These are phyloP conservation scores for Fraxinus velutina DNA, from an alignment of 305 asterid species.

Conservation along the genomic window DNA sequence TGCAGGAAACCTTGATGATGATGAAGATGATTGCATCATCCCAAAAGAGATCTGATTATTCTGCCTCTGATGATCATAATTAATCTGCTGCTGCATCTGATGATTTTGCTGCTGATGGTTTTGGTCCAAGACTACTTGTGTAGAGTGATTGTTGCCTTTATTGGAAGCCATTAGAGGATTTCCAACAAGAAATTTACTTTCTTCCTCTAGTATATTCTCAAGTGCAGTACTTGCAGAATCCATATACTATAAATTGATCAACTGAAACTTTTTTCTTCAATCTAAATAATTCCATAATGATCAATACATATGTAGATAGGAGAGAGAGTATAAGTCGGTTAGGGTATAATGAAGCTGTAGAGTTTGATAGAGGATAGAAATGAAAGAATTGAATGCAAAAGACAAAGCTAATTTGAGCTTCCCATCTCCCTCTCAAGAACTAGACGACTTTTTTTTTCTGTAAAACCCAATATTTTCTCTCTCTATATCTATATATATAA, in stretches of 20 bases:
- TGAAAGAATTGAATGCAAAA: constrained; percentile 25
- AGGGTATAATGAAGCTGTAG: constrained; percentile 23
- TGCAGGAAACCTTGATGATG: constrained; percentile 16
- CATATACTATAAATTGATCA: not conserved
- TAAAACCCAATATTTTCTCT: not conserved
- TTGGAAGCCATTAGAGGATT: constrained; percentile 3
- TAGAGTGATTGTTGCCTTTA: not conserved
- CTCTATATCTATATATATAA: not conserved
- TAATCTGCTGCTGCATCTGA: constrained; percentile 3
- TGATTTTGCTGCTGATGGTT: not conserved
- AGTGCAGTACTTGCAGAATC: not conserved
- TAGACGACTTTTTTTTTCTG: constrained; percentile 5
- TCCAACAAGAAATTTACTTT: not conserved
- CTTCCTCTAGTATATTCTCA: not conserved
- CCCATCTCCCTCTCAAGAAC: constrained; percentile 15
- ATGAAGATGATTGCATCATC: constrained; percentile 29
- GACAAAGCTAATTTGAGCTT: constrained; percentile 29
- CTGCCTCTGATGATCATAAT: not conserved
- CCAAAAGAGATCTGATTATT: constrained; percentile 27
- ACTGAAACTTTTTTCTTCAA: not conserved
- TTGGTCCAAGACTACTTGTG: not conserved
- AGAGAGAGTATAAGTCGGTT: constrained; percentile 25
- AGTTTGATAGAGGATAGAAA: constrained; percentile 13
- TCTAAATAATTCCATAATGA: not conserved
- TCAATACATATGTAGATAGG: not conserved